Evolutionary conservation across 768 basidiomycete genomes (phyloP).

Genomic region (Stropharia rugosoannulata): DNA sequence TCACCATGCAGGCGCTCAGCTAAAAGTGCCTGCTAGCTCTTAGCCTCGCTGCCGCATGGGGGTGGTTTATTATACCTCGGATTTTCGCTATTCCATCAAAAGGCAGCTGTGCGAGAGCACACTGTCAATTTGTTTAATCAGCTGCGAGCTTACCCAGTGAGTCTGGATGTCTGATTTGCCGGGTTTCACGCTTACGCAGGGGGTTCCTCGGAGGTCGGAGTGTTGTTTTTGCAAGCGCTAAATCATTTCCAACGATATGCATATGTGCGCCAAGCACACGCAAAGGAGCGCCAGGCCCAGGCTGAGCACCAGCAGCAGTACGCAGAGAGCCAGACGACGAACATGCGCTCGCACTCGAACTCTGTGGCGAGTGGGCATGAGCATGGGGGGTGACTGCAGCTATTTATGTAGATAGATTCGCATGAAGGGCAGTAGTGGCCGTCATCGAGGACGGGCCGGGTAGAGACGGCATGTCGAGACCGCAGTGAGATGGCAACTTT

Average conservation of each 20-base stretch:
- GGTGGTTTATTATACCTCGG: slow-evolving; percentile 86
- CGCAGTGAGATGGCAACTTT: slow-evolving; percentile 18
- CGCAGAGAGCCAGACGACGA: slow-evolving; percentile 10
- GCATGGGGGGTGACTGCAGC: neutral
- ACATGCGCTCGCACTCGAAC: slow-evolving; percentile 31
- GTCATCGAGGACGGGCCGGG: slow-evolving; percentile 13
- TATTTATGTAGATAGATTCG: slow-evolving; percentile 10
- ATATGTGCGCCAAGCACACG: slow-evolving; percentile 80
- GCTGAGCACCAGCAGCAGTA: slow-evolving; percentile 15
- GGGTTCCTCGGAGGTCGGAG: slow-evolving; percentile 59
- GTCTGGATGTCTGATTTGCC: slow-evolving; percentile 2
- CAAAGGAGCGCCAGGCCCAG: slow-evolving; percentile 44
- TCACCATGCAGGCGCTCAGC: slow-evolving; percentile 1
- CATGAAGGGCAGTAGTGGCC: slow-evolving; percentile 17
- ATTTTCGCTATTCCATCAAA: slow-evolving; percentile 90
- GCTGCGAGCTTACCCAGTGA: slow-evolving; percentile 75
- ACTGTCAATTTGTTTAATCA: slow-evolving; percentile 86
- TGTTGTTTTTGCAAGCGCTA: slow-evolving; percentile 71
- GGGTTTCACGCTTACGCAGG: slow-evolving; percentile 9
- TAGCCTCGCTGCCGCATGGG: slow-evolving; percentile 70
- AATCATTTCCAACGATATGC: slow-evolving; percentile 91
- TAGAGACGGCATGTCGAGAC: slow-evolving; percentile 13
- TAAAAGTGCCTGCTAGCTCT: slow-evolving; percentile 50
- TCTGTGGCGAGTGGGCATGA: slow-evolving; percentile 18
- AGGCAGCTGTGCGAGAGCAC: slow-evolving; percentile 69